Conservation (phyloP, 2,329 filamentous ascomycete species). For the Raffaelea deltoideospora region DNA sequence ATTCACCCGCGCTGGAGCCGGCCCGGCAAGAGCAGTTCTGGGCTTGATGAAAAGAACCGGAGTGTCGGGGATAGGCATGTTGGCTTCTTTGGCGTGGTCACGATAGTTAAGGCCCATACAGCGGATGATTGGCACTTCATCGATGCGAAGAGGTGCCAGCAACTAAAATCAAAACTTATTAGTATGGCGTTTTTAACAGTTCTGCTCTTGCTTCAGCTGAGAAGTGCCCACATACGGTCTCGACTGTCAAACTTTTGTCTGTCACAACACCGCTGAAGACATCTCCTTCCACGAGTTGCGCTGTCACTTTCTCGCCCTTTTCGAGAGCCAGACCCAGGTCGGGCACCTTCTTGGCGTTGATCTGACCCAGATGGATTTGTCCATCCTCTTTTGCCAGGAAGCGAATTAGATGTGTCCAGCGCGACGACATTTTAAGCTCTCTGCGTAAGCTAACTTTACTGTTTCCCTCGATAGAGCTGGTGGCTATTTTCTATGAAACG, state of each 20-base stretch:
- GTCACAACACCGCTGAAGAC: constrained; percentile 20
- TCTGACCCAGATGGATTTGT: constrained; percentile 22
- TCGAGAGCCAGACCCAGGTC: constrained; percentile 20
- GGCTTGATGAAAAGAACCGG: constrained; percentile 25
- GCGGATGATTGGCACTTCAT: constrained; percentile 24
- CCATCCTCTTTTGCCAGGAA: constrained; percentile 26
- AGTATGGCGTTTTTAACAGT: background rate
- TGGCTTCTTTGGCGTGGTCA: constrained; percentile 23
- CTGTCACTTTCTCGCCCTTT: constrained; percentile 17
- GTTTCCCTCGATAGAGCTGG: background rate
- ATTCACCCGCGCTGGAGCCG: constrained; percentile 15
- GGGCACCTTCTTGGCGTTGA: constrained; percentile 16
- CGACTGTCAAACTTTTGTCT: constrained; percentile 12
- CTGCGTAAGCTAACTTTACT: constrained; percentile 1
- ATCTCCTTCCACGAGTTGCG: constrained; percentile 18
- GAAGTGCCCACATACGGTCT: background rate
- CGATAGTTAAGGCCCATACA: constrained; percentile 30
- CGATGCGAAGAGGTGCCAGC: constrained; percentile 18
- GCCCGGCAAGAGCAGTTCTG: constrained; percentile 17
- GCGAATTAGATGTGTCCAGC: constrained; percentile 24
- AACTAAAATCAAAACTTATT: too few relatives aligned
- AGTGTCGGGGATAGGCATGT: constrained; percentile 18
- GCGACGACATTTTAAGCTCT: too few relatives aligned
- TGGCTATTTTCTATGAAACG: background rate
- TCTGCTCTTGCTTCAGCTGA: background rate